Evolutionary conservation across 1,139 yeast genomes (phyloP).

Genomic region (Yamadazyma aaseri): DNA sequence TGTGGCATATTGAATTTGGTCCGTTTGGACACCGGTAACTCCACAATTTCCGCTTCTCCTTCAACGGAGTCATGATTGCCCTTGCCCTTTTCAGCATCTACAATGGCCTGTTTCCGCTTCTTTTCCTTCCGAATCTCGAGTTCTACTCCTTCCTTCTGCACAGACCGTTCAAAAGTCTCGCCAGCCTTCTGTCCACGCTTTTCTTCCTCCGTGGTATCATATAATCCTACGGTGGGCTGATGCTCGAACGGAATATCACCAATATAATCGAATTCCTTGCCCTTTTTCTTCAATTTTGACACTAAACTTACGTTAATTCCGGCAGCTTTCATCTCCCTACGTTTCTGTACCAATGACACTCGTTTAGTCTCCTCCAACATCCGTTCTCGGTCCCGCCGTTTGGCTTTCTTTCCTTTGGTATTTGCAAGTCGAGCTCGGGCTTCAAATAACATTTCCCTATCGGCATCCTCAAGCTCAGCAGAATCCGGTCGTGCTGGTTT

Average conservation of each 20-base stretch:
- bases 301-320: constrained; percentile 64
- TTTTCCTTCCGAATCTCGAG: constrained; percentile 36
- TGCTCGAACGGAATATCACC: constrained; percentile 82
- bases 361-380: constrained; percentile 71
- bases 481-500: constrained; percentile 81
- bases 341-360: constrained; percentile 72
- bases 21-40: constrained; percentile 39
- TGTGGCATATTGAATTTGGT: constrained; percentile 53
- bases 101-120: constrained; percentile 17
- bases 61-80: constrained; percentile 13
- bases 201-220: constrained; percentile 64
- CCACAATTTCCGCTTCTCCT: constrained; percentile 36
- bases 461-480: constrained; percentile 81
- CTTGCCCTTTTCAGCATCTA: constrained; percentile 18
- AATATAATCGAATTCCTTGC: constrained; percentile 73
- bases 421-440: constrained; percentile 90
- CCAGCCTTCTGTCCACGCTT: constrained; percentile 37
- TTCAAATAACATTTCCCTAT: constrained; percentile 87
- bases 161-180: constrained; percentile 43
- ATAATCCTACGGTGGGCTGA: constrained; percentile 66
- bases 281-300: constrained; percentile 47
- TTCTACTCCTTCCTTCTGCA: constrained; percentile 48
- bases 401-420: constrained; percentile 94
- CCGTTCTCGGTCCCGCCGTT: constrained; percentile 83
- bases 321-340: constrained; percentile 84